Percentiles rank a stretch among this genome's conserved stretches.
Evolutionary conservation across 2,329 filamentous ascomycete species (phyloP).

Genomic region (Beauveria bassiana): DNA sequence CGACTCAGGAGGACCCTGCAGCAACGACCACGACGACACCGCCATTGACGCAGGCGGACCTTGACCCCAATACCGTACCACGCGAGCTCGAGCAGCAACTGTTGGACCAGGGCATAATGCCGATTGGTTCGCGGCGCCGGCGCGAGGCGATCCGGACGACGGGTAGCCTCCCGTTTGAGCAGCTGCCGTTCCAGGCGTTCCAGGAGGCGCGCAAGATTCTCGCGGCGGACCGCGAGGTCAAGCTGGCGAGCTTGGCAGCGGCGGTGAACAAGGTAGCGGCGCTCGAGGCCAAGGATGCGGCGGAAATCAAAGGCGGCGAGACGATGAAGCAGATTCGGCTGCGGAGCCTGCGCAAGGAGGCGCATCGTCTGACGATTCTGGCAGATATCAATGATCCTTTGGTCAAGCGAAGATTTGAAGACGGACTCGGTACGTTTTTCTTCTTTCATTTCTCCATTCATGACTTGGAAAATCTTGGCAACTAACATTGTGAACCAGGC

Average conservation of each 20-base stretch:
- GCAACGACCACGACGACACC: slow-evolving; percentile 12
- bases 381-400: slow-evolving; percentile 93
- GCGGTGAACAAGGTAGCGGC: slow-evolving; percentile 62
- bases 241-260: slow-evolving; percentile 62
- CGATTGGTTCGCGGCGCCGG: slow-evolving; percentile 77
- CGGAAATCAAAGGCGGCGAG: slow-evolving; percentile 49
- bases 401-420: slow-evolving; percentile 90
- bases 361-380: slow-evolving; percentile 77
- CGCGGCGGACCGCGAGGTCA: slow-evolving; percentile 70
- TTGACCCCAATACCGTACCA: slow-evolving; percentile 63
- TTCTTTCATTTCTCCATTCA: too few relatives aligned
- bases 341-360: slow-evolving; percentile 25
- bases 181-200: slow-evolving; percentile 94
- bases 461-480: too few relatives aligned
- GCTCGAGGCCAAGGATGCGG: slow-evolving; percentile 51
- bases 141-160: slow-evolving; percentile 62
- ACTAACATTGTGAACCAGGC: slow-evolving; percentile 40
- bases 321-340: slow-evolving; percentile 7
- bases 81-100: slow-evolving; percentile 54
- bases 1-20: background rate
- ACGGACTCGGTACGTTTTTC: slow-evolving; percentile 63
- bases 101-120: slow-evolving; percentile 58
- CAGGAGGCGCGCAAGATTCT: slow-evolving; percentile 88
- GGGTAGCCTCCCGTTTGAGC: slow-evolving; percentile 74
- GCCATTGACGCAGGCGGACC: slow-evolving; percentile 27